Conservation (phyloP, 441 rosid genomes). For the Capsella rubella region DNA sequence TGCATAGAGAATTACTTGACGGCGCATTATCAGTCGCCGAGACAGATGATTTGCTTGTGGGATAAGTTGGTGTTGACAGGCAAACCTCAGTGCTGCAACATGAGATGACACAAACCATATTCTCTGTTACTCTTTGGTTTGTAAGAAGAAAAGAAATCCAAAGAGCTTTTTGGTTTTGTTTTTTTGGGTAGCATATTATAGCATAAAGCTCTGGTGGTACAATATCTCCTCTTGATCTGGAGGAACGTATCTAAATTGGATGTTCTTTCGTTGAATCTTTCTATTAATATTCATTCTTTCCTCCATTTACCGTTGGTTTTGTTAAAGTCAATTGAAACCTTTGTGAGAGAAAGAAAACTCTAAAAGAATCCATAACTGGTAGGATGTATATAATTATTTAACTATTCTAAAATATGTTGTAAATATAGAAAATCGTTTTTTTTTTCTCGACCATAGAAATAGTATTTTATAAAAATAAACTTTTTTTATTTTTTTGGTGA, state of each 20-base stretch:
- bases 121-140: conserved; percentile 23
- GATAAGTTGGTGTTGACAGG: conserved; percentile 56
- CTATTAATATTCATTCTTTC: not conserved
- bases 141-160: conserved; percentile 23
- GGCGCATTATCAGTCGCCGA: conserved; percentile 76
- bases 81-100: conserved; percentile 62
- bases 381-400: no score
- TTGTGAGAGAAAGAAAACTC: no score
- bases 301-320: no score
- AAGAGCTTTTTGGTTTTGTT: not conserved
- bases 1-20: conserved; percentile 69
- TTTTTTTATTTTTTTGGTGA: no score
- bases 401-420: no score
- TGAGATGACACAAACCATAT: conserved; percentile 52
- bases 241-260: not conserved
- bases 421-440: no score
- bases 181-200: conserved; percentile 24
- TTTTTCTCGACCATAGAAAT: no score
- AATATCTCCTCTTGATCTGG: not conserved
- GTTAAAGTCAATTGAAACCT: no score
- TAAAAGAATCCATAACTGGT: no score
- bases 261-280: not conserved
- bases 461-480: no score
- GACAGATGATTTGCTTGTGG: conserved; percentile 83
- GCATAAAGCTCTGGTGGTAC: conserved; percentile 13